These are phyloP conservation scores for Arctium minus DNA, from an alignment of 129 eudicot species.

Conservation along the genomic window DNA sequence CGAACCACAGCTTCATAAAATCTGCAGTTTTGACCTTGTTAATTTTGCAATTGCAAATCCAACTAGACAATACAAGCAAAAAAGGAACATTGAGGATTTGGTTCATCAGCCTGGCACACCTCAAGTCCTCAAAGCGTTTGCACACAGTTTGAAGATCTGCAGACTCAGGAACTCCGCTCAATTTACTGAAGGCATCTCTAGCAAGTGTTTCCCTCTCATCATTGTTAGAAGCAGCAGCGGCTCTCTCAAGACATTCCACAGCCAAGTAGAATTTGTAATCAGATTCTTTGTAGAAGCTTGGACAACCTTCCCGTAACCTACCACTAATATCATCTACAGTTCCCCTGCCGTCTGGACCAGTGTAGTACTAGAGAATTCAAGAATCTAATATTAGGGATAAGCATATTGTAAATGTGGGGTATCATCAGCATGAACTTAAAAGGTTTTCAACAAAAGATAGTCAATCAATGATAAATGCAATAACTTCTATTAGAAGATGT, in stretches of 20 bases:
- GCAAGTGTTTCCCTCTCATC: slow-evolving; percentile 83
- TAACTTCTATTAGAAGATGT: no score
- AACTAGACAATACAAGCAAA: not conserved
- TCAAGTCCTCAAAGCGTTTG: slow-evolving; percentile 87
- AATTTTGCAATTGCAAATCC: slow-evolving; percentile 12
- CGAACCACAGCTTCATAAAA: slow-evolving; percentile 98
- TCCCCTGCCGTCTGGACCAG: slow-evolving; percentile 99
- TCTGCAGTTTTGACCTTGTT: slow-evolving; percentile 40
- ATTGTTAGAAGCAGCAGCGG: slow-evolving; percentile 66
- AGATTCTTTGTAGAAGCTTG: slow-evolving; percentile 94
- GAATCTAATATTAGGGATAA: slow-evolving; percentile 26
- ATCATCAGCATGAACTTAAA: not conserved
- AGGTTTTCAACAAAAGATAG: not conserved
- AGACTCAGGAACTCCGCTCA: slow-evolving; percentile 93
- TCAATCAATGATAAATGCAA: no score
- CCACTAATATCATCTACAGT: slow-evolving; percentile 94
- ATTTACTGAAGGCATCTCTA: slow-evolving; percentile 81
- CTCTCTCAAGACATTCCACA: slow-evolving; percentile 95
- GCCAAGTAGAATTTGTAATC: slow-evolving; percentile 94
- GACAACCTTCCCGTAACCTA: slow-evolving; percentile 85
- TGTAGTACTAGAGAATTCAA: slow-evolving; percentile 70
- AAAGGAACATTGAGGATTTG: not conserved
- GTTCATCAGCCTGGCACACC: slow-evolving; percentile 32
- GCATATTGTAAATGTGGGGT: not conserved
- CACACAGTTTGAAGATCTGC: slow-evolving; percentile 92